Evolutionary conservation across 2,329 filamentous ascomycete species (phyloP).

Genomic region (Ascochyta clinopodiicola): DNA sequence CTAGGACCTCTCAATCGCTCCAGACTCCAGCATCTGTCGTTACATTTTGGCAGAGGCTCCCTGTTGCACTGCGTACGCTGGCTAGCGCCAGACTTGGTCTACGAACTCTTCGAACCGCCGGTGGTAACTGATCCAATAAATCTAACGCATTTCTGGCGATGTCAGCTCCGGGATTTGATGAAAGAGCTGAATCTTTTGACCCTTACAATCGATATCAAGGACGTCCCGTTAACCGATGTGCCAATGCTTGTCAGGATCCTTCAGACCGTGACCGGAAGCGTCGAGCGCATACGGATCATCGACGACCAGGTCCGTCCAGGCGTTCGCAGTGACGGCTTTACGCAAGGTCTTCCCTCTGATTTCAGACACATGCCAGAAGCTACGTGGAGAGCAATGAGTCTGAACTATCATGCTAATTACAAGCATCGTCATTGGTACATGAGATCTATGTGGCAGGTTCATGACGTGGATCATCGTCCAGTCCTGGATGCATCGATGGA

Average conservation of each 20-base stretch:
- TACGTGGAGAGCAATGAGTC: slow-evolving; percentile 6
- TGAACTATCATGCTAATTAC: slow-evolving; percentile 1
- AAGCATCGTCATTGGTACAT: slow-evolving; percentile 6
- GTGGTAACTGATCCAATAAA: slow-evolving; percentile 24
- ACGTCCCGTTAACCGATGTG: slow-evolving; percentile 26
- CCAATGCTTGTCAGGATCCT: slow-evolving; percentile 34
- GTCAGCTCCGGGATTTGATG: slow-evolving; percentile 37
- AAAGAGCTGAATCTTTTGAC: slow-evolving; percentile 32
- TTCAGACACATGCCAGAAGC: background rate
- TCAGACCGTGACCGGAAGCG: slow-evolving; percentile 23
- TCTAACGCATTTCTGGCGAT: slow-evolving; percentile 41
- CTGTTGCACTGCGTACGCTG: slow-evolving; percentile 40
- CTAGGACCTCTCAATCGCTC: slow-evolving; percentile 31
- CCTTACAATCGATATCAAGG: slow-evolving; percentile 32
- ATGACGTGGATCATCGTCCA: background rate
- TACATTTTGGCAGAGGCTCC: slow-evolving; percentile 28
- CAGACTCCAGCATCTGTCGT: slow-evolving; percentile 30
- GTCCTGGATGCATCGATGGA: slow-evolving; percentile 4
- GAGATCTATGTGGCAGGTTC: background rate
- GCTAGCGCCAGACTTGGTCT: slow-evolving; percentile 38
- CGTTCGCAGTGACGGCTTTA: no score
- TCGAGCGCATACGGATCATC: slow-evolving; percentile 9
- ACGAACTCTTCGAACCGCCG: slow-evolving; percentile 35
- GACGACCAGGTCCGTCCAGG: background rate
- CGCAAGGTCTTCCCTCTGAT: background rate